phyloP scores from a whole-genome alignment of 441 rosid genomes.

The Metrosideros polymorpha region DNA sequence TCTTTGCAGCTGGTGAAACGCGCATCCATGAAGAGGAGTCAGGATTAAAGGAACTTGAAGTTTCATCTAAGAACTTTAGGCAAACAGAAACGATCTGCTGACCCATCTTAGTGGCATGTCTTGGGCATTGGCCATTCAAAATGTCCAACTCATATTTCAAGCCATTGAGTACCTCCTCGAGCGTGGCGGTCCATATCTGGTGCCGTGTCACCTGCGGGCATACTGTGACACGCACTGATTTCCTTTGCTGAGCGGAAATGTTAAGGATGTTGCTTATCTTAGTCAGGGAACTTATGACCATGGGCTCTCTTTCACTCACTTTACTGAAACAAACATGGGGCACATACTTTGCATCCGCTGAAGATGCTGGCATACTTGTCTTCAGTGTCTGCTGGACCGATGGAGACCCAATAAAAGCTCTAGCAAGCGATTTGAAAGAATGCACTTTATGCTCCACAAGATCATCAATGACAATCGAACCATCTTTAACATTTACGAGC shows the following conservation, averaged over 20 bases:
- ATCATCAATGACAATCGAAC: constrained; percentile 2
- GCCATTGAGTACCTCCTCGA: constrained; percentile 42
- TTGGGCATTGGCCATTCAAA: constrained; percentile 21
- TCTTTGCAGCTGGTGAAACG: constrained; percentile 33
- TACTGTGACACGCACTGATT: constrained; percentile 41
- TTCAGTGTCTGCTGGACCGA: constrained; percentile 35
- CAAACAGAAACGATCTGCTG: constrained; percentile 61
- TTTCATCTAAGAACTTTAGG: constrained; percentile 46
- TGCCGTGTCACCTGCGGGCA: constrained; percentile 65
- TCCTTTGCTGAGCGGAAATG: constrained; percentile 62
- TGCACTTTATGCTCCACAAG: not conserved
- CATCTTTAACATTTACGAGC: constrained; percentile 39
- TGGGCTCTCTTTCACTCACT: constrained; percentile 38
- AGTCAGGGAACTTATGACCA: constrained; percentile 48
- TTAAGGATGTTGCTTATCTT: constrained; percentile 43
- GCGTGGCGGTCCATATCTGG: constrained; percentile 58
- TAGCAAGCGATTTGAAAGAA: constrained; percentile 16
- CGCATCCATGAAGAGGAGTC: constrained; percentile 70
- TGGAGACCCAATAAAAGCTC: constrained; percentile 56
- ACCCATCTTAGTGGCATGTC: constrained; percentile 24
- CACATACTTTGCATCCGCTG: constrained; percentile 4
- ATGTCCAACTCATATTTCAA: constrained; percentile 47
- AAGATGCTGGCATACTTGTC: constrained; percentile 5
- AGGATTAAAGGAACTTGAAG: constrained; percentile 22
- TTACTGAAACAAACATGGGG: constrained; percentile 25